Evolutionary conservation across 228 moss, liverwort and hornwort species (phyloP).

Genomic region (Sphagnum magellanicum): DNA sequence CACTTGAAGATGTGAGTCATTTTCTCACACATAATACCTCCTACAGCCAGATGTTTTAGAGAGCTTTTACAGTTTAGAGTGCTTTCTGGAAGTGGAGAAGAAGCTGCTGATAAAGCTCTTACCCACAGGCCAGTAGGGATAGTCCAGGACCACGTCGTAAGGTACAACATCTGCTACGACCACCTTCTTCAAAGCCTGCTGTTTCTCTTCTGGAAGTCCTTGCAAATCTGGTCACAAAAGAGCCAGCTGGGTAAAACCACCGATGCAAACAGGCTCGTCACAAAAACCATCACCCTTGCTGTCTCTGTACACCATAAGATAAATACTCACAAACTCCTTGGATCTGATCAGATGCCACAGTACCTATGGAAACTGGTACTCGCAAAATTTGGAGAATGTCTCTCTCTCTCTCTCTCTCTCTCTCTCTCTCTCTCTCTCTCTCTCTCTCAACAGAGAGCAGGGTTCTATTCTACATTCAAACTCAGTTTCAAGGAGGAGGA

Average conservation of each 20-base stretch:
- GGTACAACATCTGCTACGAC: constrained; percentile 54
- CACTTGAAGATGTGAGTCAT: too few relatives aligned
- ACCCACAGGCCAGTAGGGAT: constrained; percentile 89
- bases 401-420: too few relatives aligned
- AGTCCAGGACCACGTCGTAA: constrained; percentile 76
- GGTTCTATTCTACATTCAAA: background rate
- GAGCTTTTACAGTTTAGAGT: background rate
- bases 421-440: background rate
- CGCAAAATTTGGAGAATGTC: background rate
- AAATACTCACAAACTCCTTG: too few relatives aligned
- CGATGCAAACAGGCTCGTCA: too few relatives aligned
- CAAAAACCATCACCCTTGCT: too few relatives aligned
- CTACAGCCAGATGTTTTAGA: background rate
- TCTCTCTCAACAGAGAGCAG: background rate
- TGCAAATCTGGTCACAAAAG: constrained; percentile 16
- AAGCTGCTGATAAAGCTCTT: constrained; percentile 3
- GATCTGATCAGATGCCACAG: too few relatives aligned
- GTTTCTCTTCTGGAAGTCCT: constrained; percentile 54
- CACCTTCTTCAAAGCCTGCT: constrained; percentile 35
- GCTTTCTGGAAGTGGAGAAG: background rate
- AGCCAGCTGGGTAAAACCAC: too few relatives aligned
- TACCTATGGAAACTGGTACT: too few relatives aligned
- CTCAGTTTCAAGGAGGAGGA: background rate
- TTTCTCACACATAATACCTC: too few relatives aligned
- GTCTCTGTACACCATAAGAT: too few relatives aligned